A percentile compares a stretch with the other conserved stretches of the same genome.
Conservation (phyloP, 805 yeast species). For the Ogataea paraovalis region DNA sequence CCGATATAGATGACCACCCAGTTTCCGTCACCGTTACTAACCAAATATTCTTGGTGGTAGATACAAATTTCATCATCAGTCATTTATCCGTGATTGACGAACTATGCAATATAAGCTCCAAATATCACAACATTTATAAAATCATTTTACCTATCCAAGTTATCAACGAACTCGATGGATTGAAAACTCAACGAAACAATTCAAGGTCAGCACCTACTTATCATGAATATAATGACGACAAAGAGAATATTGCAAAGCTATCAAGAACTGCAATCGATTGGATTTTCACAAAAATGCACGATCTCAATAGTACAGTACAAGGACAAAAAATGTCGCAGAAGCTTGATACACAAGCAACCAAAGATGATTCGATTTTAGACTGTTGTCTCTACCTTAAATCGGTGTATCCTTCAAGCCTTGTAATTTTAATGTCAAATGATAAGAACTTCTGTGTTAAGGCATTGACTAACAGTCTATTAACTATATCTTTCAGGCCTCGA, state of each 20-base stretch:
- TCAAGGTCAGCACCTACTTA: background rate
- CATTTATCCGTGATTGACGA: conserved; percentile 59
- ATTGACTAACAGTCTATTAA: conserved; percentile 56
- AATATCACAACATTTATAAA: conserved; percentile 38
- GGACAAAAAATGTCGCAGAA: conserved; percentile 64
- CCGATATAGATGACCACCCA: background rate
- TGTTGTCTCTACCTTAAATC: conserved; percentile 66
- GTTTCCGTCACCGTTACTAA: background rate
- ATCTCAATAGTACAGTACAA: conserved; percentile 42
- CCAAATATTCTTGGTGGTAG: conserved; percentile 51
- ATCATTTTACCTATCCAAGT: conserved; percentile 71
- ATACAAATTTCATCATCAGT: conserved; percentile 78
- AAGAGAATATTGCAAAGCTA: conserved; percentile 32
- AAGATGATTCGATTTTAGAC: conserved; percentile 84
- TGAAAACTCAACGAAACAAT: conserved; percentile 44
- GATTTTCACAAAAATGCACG: conserved; percentile 62
- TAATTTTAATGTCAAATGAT: conserved; percentile 74
- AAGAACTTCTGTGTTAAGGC: conserved; percentile 80
- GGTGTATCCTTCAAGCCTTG: conserved; percentile 33
- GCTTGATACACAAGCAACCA: conserved; percentile 39
- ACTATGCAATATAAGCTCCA: conserved; percentile 36
- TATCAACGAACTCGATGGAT: conserved; percentile 75
- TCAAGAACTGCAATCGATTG: conserved; percentile 75
- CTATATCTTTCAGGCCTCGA: conserved; percentile 49
- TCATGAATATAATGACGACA: background rate